phyloP scores from a whole-genome alignment of 2,329 filamentous ascomycete genomes.

The Talaromyces sp. region DNA sequence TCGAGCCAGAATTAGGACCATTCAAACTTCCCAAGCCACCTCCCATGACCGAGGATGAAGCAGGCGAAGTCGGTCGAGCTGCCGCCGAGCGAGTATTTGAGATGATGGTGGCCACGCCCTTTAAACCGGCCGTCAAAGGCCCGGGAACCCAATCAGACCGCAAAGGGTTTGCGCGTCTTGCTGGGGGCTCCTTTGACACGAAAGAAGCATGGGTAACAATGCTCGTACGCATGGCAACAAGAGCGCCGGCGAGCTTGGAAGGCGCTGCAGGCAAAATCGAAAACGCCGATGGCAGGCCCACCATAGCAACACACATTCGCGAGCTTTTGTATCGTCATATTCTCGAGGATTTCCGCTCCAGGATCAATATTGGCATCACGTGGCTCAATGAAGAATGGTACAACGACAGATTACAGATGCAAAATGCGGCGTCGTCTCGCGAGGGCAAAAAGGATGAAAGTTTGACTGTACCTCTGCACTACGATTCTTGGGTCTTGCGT shows the following conservation, averaged over 20 bases:
- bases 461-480: constrained; percentile 51
- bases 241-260: constrained; percentile 67
- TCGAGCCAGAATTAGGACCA: constrained; percentile 59
- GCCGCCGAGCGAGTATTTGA: constrained; percentile 73
- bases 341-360: constrained; percentile 82
- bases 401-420: constrained; percentile 64
- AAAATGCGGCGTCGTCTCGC: constrained; percentile 37
- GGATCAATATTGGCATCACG: constrained; percentile 83
- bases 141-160: constrained; percentile 39
- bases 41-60: constrained; percentile 65
- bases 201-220: constrained; percentile 89
- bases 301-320: constrained; percentile 62
- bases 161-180: constrained; percentile 72
- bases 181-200: constrained; percentile 72
- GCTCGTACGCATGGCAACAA: constrained; percentile 76
- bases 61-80: constrained; percentile 67
- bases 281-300: constrained; percentile 21
- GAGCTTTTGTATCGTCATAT: constrained; percentile 79
- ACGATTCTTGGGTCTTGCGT: constrained; percentile 71
- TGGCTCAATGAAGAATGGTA: constrained; percentile 99
- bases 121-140: constrained; percentile 46
- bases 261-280: constrained; percentile 22
- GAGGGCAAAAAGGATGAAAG: constrained; percentile 41
- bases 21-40: constrained; percentile 77
- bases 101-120: constrained; percentile 63